These are phyloP conservation scores for Candida glucosophila DNA, from an alignment of 1,139 yeast genomes.

Conservation along the genomic window DNA sequence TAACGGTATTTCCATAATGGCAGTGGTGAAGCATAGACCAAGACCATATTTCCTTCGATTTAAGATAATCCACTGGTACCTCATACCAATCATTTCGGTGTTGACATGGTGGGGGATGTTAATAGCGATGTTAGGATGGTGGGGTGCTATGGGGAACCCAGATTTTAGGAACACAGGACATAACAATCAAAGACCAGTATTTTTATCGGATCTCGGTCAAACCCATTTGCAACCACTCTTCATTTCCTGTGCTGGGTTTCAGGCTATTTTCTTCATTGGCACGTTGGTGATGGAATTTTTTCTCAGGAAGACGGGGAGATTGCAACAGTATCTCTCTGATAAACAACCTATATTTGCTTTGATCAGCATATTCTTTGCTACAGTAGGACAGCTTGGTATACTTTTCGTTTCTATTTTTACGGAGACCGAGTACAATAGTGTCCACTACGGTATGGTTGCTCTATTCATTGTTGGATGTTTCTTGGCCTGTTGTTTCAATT, in stretches of 20 bases:
- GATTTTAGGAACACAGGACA: conserved; percentile 47
- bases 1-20: too few relatives aligned
- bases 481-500: conserved; percentile 52
- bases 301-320: conserved; percentile 42
- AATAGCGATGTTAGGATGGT: conserved; percentile 27
- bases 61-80: conserved; percentile 26
- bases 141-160: conserved; percentile 81
- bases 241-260: conserved; percentile 71
- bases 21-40: conserved; percentile 6
- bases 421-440: conserved; percentile 48
- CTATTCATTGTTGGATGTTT: conserved; percentile 69
- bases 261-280: conserved; percentile 70
- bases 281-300: conserved; percentile 51
- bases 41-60: conserved; percentile 11
- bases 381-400: conserved; percentile 70
- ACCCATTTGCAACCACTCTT: conserved; percentile 76
- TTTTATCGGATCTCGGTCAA: conserved; percentile 81
- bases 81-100: conserved; percentile 21
- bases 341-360: conserved; percentile 44
- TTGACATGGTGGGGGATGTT: conserved; percentile 36
- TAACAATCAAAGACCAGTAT: conserved; percentile 47
- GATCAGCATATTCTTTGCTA: conserved; percentile 42
- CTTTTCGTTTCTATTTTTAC: conserved; percentile 69
- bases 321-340: conserved; percentile 44
- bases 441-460: conserved; percentile 64